These are phyloP conservation scores for Fragaria nilgerrensis DNA, from an alignment of 306 rosid genomes.

Conservation along the genomic window DNA sequence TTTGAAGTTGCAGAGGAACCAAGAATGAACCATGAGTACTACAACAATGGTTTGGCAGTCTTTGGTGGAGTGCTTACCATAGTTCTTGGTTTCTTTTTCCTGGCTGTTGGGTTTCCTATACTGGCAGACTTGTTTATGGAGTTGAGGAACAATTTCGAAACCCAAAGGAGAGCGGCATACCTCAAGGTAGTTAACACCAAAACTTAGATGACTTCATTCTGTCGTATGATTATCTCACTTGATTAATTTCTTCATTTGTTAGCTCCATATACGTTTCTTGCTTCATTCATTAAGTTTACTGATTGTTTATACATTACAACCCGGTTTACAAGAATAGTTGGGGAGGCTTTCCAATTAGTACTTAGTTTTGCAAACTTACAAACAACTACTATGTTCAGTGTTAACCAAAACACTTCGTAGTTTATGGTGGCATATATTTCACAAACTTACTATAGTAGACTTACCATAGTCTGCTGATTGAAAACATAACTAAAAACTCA, in stretches of 20 bases:
- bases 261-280: not conserved
- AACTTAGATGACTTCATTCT: not conserved
- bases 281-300: not conserved
- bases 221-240: not conserved
- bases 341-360: not conserved
- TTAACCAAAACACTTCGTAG: not conserved
- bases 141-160: slow-evolving; percentile 37
- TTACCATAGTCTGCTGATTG: not conserved
- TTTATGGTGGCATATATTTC: not conserved
- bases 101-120: slow-evolving; percentile 50
- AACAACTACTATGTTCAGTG: not conserved
- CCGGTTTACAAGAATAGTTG: too few relatives aligned
- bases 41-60: slow-evolving; percentile 31
- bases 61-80: slow-evolving; percentile 40
- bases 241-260: not conserved
- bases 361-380: not conserved
- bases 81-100: slow-evolving; percentile 50
- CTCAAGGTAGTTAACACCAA: slow-evolving; percentile 18
- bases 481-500: not conserved
- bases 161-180: slow-evolving; percentile 30
- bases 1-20: slow-evolving; percentile 31
- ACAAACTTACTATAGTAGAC: not conserved
- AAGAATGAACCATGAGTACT: not conserved
- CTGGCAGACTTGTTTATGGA: slow-evolving; percentile 42
- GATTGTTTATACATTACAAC: not conserved